These are phyloP conservation scores for Podospora australis DNA, from an alignment of 495 filamentous ascomycete genomes.

Conservation along the genomic window DNA sequence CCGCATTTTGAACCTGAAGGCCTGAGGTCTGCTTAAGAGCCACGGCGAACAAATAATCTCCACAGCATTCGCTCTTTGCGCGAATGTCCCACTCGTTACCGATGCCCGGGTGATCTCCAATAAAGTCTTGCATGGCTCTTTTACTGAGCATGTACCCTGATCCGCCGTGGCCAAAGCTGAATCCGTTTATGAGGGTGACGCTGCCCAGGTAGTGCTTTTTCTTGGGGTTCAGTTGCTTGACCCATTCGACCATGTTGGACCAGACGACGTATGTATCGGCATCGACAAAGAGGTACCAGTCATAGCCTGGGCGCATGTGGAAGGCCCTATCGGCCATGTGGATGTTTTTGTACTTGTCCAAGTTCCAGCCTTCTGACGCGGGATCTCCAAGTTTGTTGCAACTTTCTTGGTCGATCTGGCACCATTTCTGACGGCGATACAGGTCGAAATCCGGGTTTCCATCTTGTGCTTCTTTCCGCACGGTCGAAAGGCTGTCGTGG, in stretches of 20 bases:
- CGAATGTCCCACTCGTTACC: constrained; percentile 46
- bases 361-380: constrained; percentile 39
- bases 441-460: constrained; percentile 48
- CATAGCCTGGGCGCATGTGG: constrained; percentile 40
- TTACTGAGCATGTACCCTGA: constrained; percentile 61
- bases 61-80: constrained; percentile 56
- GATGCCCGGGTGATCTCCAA: constrained; percentile 33
- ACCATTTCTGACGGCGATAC: constrained; percentile 44
- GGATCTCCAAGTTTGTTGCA: constrained; percentile 31
- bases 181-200: constrained; percentile 46
- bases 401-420: constrained; percentile 33
- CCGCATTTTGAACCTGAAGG: constrained; percentile 28
- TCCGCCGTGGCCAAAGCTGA: constrained; percentile 61
- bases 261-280: constrained; percentile 63
- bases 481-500: constrained; percentile 47
- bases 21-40: constrained; percentile 46
- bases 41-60: constrained; percentile 58
- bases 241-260: constrained; percentile 54
- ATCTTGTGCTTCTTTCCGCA: constrained; percentile 27
- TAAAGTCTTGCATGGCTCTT: constrained; percentile 44
- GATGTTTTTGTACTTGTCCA: constrained; percentile 45
- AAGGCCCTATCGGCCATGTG: constrained; percentile 41
- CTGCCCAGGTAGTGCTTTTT: constrained; percentile 54
- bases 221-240: constrained; percentile 42
- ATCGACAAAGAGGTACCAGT: constrained; percentile 67